Evolutionary conservation across 495 filamentous ascomycete species (phyloP).

Genomic region (Podospora tetraspora): DNA sequence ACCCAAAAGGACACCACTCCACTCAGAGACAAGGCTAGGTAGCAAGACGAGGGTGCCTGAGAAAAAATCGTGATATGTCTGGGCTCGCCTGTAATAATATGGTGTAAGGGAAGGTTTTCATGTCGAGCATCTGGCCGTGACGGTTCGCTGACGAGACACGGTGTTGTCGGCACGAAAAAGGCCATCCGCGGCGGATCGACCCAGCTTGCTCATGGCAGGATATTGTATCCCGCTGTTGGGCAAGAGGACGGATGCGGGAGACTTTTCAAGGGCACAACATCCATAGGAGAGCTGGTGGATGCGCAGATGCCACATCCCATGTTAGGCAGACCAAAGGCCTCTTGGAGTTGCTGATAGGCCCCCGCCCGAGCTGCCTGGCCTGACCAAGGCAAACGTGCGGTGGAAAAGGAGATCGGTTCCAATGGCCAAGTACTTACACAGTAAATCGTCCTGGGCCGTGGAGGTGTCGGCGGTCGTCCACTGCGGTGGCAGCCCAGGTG

Average conservation of each 20-base stretch:
- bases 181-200: not conserved
- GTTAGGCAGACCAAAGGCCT: not conserved
- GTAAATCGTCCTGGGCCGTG: too few relatives aligned
- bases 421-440: too few relatives aligned
- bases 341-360: not conserved
- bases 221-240: not conserved
- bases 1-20: not conserved
- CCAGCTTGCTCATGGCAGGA: not conserved
- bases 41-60: not conserved
- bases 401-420: not conserved
- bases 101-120: too few relatives aligned
- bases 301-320: not conserved
- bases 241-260: not conserved
- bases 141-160: not conserved
- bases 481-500: not conserved
- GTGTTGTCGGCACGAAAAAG: not conserved
- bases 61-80: too few relatives aligned
- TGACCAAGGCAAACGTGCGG: not conserved
- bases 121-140: not conserved
- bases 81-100: too few relatives aligned
- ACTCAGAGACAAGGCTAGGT: not conserved
- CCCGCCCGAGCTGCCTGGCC: not conserved
- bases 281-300: not conserved
- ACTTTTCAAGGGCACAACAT: not conserved
- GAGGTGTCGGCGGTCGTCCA: not conserved